Conservation (phyloP, 306 rosid species). For the Cicer yamashitae region DNA sequence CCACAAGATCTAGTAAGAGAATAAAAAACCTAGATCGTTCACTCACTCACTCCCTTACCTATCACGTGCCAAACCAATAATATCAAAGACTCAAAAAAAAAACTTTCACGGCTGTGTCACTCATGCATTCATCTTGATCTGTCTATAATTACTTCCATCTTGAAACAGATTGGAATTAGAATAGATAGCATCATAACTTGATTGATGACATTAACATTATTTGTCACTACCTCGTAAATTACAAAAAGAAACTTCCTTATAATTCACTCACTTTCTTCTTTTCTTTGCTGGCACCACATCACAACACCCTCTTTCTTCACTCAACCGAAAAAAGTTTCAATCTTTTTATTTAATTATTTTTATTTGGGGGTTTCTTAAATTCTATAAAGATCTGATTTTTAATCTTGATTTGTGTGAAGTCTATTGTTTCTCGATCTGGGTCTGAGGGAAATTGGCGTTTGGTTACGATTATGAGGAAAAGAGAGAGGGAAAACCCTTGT, state of each 20-base stretch:
- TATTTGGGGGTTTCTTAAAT: constrained; percentile 43
- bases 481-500: constrained; percentile 99
- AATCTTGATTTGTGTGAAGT: background rate
- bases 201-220: constrained; percentile 12
- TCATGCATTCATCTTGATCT: background rate
- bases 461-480: constrained; percentile 74
- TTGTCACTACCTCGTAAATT: background rate
- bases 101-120: constrained; percentile 2
- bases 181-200: background rate
- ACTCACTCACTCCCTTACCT: constrained; percentile 1
- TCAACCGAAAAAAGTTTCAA: constrained; percentile 31
- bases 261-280: background rate
- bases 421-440: constrained; percentile 51
- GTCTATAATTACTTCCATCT: background rate
- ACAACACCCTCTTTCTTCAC: constrained; percentile 1
- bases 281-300: background rate
- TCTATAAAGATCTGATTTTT: constrained; percentile 31
- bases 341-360: constrained; percentile 17
- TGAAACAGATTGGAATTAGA: background rate
- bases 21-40: constrained; percentile 37
- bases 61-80: constrained; percentile 48
- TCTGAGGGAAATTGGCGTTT: constrained; percentile 35
- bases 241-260: constrained; percentile 14
- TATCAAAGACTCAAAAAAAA: constrained; percentile 24
- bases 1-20: constrained; percentile 46